Conservation (phyloP, 148 eudicot species). For the Dianthus caryophyllus region DNA sequence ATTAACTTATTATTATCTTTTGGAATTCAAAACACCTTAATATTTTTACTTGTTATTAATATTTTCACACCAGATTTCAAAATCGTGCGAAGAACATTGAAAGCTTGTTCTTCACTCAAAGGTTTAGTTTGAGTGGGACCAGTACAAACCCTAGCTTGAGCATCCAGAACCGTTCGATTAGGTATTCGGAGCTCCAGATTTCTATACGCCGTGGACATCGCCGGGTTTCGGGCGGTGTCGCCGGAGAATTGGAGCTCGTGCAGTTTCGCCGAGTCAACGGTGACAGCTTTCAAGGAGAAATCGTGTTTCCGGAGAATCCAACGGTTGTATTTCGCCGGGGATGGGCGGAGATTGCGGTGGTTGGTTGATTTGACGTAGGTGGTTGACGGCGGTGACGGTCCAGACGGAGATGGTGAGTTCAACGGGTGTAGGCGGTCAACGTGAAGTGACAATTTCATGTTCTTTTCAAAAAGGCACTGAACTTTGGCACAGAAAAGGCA, state of each 20-base stretch:
- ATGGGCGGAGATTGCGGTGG: not conserved
- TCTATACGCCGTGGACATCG: slow-evolving; percentile 63
- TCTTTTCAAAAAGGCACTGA: too few species aligned
- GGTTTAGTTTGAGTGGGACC: slow-evolving; percentile 92
- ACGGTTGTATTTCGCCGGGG: slow-evolving; percentile 14
- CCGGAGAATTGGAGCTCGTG: slow-evolving; percentile 35
- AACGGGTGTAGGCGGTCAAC: slow-evolving; percentile 23
- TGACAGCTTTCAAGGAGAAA: slow-evolving; percentile 31
- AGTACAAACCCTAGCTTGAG: slow-evolving; percentile 87
- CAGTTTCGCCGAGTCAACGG: slow-evolving; percentile 30
- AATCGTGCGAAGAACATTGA: slow-evolving; percentile 68
- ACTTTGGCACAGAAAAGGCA: too few species aligned
- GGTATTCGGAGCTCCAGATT: slow-evolving; percentile 42
- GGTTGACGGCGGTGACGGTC: slow-evolving; percentile 4
- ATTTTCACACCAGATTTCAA: slow-evolving; percentile 92
- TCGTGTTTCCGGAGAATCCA: slow-evolving; percentile 23
- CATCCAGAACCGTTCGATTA: slow-evolving; percentile 81
- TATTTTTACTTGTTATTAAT: too few species aligned
- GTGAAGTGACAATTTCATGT: slow-evolving; percentile 37
- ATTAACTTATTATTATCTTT: too few species aligned
- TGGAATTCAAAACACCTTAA: too few species aligned
- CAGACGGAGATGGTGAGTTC: too few species aligned
- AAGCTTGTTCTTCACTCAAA: slow-evolving; percentile 65
- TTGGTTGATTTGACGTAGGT: too few species aligned
- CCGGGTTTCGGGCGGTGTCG: slow-evolving; percentile 43